These are phyloP conservation scores for Corchorus capsularis DNA, from an alignment of 345 rosid species.

Conservation along the genomic window DNA sequence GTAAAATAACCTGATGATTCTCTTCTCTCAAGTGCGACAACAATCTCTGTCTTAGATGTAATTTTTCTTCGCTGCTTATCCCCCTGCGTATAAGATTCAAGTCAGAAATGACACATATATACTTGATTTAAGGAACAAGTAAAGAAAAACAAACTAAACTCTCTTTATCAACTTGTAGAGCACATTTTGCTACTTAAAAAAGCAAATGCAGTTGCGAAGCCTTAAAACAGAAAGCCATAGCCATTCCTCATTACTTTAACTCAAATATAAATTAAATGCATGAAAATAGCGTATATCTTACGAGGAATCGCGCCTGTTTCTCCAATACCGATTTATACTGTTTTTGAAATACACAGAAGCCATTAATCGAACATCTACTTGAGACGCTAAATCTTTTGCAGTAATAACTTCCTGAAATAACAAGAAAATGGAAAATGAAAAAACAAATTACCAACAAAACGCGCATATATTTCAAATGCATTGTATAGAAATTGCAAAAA, in stretches of 20 bases:
- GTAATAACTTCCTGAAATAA: conserved; percentile 86
- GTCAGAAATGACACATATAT: conserved; percentile 1
- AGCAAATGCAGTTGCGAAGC: not conserved
- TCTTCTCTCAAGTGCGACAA: conserved; percentile 85
- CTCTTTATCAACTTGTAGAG: conserved; percentile 1
- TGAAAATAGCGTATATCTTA: conserved; percentile 32
- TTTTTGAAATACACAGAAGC: conserved; percentile 94
- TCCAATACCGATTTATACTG: conserved; percentile 87
- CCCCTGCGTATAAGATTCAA: conserved; percentile 55
- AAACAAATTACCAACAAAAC: conserved; percentile 20
- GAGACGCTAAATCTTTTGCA: conserved; percentile 82
- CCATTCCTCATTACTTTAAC: not conserved
- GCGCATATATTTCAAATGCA: not conserved
- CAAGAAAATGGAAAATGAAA: conserved; percentile 20
- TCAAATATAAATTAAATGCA: conserved; percentile 3
- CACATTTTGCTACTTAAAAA: not conserved
- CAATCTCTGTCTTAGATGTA: conserved; percentile 71
- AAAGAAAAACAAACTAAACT: not conserved
- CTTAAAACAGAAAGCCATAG: not conserved
- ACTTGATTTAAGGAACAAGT: not conserved
- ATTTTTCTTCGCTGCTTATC: conserved; percentile 84
- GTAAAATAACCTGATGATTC: conserved; percentile 60
- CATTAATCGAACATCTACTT: conserved; percentile 85
- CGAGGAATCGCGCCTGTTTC: conserved; percentile 76
- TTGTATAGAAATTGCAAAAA: conserved; percentile 17